phyloP scores from a whole-genome alignment of 805 yeast species.

The Schizosaccharomyces lindneri region DNA sequence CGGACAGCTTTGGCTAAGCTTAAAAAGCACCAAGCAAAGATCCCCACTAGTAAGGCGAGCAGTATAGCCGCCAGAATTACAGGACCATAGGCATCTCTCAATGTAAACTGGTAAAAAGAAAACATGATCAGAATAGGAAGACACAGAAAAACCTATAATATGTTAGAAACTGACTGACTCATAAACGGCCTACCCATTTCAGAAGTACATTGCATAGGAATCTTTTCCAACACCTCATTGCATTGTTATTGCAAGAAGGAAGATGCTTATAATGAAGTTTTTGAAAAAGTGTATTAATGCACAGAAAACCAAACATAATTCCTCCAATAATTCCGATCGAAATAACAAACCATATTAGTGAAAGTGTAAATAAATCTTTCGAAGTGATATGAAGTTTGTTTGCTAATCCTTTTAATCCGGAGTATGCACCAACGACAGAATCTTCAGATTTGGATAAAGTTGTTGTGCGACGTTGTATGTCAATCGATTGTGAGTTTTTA shows the following conservation, averaged over 20 bases:
- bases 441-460: not conserved
- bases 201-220: constrained; percentile 8
- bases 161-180: not conserved
- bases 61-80: constrained; percentile 12
- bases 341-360: constrained; percentile 14
- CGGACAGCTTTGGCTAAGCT: constrained; percentile 8
- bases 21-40: constrained; percentile 9
- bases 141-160: not conserved
- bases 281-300: constrained; percentile 9
- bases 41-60: constrained; percentile 11
- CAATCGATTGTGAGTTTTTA: not conserved
- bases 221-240: constrained; percentile 6
- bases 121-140: not conserved
- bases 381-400: not conserved
- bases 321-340: constrained; percentile 10
- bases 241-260: not conserved
- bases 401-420: not conserved
- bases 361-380: constrained; percentile 9
- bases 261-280: not conserved
- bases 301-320: constrained; percentile 10
- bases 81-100: constrained; percentile 14
- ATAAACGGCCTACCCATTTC: constrained; percentile 6
- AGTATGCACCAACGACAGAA: not conserved
- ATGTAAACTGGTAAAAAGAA: constrained; percentile 12
- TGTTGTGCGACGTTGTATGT: not conserved